Conservation (phyloP, 371 early-diverging fungal species). For the Lichtheimia hyalospora region DNA sequence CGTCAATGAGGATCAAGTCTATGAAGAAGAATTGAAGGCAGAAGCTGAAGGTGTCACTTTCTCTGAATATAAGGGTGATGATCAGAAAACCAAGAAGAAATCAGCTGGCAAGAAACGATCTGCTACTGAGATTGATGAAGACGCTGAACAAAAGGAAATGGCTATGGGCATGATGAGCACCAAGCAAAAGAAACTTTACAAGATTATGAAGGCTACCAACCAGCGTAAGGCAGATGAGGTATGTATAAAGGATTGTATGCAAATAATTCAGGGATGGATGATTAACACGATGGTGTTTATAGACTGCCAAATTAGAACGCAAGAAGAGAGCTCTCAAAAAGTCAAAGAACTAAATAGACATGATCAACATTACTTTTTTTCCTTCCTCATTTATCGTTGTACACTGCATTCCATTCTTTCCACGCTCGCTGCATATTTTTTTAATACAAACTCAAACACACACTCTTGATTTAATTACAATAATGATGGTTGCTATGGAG, state of each 20-base stretch:
- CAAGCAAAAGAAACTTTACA: constrained; percentile 86
- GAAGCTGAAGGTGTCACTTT: constrained; percentile 77
- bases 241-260: not conserved
- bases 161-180: constrained; percentile 93
- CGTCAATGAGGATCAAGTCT: constrained; percentile 45
- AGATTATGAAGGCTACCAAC: constrained; percentile 58
- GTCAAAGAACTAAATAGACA: constrained; percentile 14
- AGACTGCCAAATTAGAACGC: constrained; percentile 38
- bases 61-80: constrained; percentile 62
- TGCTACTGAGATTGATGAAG: constrained; percentile 65
- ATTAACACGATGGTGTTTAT: no score
- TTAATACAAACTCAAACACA: no score
- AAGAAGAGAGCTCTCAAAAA: constrained; percentile 45
- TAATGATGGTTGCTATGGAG: no score
- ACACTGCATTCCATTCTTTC: constrained; percentile 1
- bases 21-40: constrained; percentile 70
- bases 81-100: constrained; percentile 53
- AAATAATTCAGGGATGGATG: no score
- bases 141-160: constrained; percentile 83
- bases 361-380: not conserved
- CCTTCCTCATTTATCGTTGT: constrained; percentile 5
- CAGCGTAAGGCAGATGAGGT: constrained; percentile 65
- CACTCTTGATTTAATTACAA: no score
- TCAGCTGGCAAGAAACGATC: constrained; percentile 58
- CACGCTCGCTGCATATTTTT: no score